Conservation (phyloP, 129 eudicot genomes). For the Rutidosis leptorrhynchoides region DNA sequence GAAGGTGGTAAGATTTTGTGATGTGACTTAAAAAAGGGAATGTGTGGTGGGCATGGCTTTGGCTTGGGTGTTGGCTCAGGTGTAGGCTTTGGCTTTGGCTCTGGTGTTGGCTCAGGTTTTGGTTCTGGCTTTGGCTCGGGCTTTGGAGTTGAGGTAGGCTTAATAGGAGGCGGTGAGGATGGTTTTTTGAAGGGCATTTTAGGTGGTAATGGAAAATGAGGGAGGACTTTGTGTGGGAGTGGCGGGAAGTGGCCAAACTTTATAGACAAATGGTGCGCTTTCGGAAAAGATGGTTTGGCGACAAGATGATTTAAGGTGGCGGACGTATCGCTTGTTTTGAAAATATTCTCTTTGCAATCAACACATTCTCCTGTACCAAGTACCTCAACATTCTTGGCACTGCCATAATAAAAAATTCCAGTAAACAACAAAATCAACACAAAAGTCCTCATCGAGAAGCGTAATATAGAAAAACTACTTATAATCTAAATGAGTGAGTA, state of each 20-base stretch:
- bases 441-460: constrained; percentile 13
- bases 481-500: constrained; percentile 27
- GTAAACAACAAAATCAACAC: constrained; percentile 40
- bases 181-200: constrained; percentile 31
- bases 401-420: constrained; percentile 39
- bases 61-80: constrained; percentile 20
- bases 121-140: constrained; percentile 26
- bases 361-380: constrained; percentile 78
- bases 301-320: constrained; percentile 55
- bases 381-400: constrained; percentile 49
- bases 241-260: constrained; percentile 32
- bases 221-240: constrained; percentile 18
- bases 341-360: constrained; percentile 65
- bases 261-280: constrained; percentile 29
- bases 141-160: constrained; percentile 21
- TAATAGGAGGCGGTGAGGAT: constrained; percentile 33
- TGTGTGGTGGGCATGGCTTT: constrained; percentile 1
- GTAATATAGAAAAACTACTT: constrained; percentile 9
- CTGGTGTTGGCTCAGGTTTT: constrained; percentile 5
- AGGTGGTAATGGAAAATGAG: constrained; percentile 22
- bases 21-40: not conserved
- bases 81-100: constrained; percentile 19
- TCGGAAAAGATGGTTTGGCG: constrained; percentile 18
- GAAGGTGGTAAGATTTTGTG: constrained; percentile 13
- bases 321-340: constrained; percentile 56